Percentiles rank a stretch among this genome's conserved stretches.
These are phyloP conservation scores for Marchantia paleacea DNA, from an alignment of 225 moss, liverwort and hornwort genomes.

Conservation along the genomic window DNA sequence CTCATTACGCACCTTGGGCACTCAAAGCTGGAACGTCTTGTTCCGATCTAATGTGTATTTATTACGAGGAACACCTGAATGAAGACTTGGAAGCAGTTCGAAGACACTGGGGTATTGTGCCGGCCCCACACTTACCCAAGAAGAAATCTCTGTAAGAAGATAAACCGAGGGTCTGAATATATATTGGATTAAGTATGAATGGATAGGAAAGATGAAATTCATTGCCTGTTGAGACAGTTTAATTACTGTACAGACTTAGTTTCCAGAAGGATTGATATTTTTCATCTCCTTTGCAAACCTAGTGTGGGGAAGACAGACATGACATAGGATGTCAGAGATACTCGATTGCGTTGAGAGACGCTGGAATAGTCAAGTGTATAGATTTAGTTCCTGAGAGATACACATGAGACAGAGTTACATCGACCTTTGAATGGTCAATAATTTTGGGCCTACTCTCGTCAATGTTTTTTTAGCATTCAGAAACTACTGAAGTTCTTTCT, in stretches of 20 bases:
- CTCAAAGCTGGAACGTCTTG: conserved; percentile 66
- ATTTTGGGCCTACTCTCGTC: too few species aligned
- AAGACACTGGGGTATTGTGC: conserved; percentile 75
- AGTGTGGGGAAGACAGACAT: too few species aligned
- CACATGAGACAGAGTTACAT: too few species aligned
- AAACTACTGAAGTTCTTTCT: too few species aligned
- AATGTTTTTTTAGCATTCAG: too few species aligned
- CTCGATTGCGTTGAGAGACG: too few species aligned
- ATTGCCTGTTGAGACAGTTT: background rate
- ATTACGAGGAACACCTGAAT: conserved; percentile 77
- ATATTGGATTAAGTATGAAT: background rate
- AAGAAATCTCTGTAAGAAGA: background rate
- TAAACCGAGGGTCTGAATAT: background rate
- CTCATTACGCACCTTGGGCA: conserved; percentile 92
- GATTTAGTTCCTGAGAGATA: too few species aligned
- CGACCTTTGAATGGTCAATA: too few species aligned
- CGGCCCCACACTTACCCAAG: conserved; percentile 51
- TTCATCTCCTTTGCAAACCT: background rate
- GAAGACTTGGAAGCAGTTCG: conserved; percentile 82
- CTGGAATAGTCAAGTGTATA: too few species aligned
- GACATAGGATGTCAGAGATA: too few species aligned
- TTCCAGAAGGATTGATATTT: background rate
- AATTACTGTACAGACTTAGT: background rate
- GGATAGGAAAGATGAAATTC: background rate
- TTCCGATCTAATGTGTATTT: conserved; percentile 87